These are phyloP conservation scores for Cercospora brassicicola DNA, from an alignment of 2,329 filamentous ascomycete species.

Conservation along the genomic window DNA sequence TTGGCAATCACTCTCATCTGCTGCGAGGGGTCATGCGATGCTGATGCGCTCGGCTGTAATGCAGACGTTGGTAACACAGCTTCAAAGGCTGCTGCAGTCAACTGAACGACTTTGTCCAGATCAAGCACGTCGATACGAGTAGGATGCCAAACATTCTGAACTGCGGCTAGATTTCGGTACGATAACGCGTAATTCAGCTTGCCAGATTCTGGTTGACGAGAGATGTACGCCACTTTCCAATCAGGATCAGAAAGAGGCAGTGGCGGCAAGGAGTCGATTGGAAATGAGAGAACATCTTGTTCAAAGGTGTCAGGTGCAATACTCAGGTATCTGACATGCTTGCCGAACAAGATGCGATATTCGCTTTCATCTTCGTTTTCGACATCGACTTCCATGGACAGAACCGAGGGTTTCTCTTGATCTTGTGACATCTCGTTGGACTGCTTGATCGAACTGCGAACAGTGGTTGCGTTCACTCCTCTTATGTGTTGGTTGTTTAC, in stretches of 20 bases:
- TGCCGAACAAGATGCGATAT: background rate
- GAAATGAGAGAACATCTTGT: background rate
- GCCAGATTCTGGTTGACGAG: background rate
- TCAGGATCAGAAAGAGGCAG: background rate
- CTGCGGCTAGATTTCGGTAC: background rate
- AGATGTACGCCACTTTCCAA: background rate
- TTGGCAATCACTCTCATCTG: constrained; percentile 1
- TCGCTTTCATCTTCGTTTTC: constrained; percentile 2
- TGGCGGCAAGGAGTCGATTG: background rate
- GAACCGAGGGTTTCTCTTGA: background rate
- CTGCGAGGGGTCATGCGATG: background rate
- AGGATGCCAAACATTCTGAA: background rate
- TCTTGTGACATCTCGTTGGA: background rate
- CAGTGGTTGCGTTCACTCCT: too few relatives aligned
- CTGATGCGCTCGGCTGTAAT: background rate
- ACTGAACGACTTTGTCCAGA: background rate
- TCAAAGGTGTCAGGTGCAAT: background rate
- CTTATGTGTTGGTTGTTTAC: too few relatives aligned
- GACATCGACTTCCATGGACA: background rate
- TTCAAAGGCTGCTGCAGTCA: background rate
- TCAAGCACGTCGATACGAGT: background rate
- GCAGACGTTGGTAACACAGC: background rate
- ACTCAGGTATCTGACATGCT: background rate
- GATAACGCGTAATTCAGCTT: background rate
- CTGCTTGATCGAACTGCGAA: too few relatives aligned